These are phyloP conservation scores for Paramecium primaurelia DNA, from an alignment of 73 alveolate species.

Conservation along the genomic window DNA sequence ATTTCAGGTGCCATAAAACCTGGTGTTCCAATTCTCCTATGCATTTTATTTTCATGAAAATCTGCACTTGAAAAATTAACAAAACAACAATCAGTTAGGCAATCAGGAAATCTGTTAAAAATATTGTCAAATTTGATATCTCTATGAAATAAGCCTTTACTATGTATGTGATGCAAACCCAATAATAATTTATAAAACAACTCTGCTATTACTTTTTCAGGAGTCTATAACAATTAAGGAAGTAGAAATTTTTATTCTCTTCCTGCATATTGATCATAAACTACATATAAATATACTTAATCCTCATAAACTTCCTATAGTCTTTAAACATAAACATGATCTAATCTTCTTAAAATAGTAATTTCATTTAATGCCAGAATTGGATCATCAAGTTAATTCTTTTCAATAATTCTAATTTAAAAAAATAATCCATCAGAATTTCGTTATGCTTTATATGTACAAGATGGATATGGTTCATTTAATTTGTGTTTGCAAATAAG, in stretches of 20 bases:
- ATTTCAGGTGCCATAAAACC: slow-evolving; percentile 63
- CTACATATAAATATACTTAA: slow-evolving; percentile 15
- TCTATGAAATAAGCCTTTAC: slow-evolving; percentile 51
- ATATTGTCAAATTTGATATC: slow-evolving; percentile 57
- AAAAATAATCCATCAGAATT: slow-evolving; percentile 34
- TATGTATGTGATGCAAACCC: slow-evolving; percentile 52
- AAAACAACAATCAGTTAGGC: slow-evolving; percentile 32
- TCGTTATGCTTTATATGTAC: slow-evolving; percentile 24
- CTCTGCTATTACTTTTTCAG: slow-evolving; percentile 46
- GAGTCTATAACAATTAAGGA: background rate
- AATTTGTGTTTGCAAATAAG: slow-evolving; percentile 36
- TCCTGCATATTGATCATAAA: slow-evolving; percentile 52
- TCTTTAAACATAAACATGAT: slow-evolving; percentile 43
- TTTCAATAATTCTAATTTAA: slow-evolving; percentile 49
- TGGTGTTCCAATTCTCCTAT: slow-evolving; percentile 58
- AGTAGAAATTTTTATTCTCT: slow-evolving; percentile 40
- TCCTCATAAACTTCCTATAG: slow-evolving; percentile 59
- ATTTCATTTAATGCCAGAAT: slow-evolving; percentile 26
- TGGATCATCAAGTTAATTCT: slow-evolving; percentile 38
- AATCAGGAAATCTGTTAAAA: slow-evolving; percentile 50
- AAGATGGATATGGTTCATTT: slow-evolving; percentile 34
- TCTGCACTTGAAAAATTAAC: slow-evolving; percentile 50
- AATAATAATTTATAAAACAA: slow-evolving; percentile 19
- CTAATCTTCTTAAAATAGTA: slow-evolving; percentile 44
- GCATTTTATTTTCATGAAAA: slow-evolving; percentile 26